Base-by-base conservation (phyloP, 495 filamentous ascomycete genomes). In the Aspergillus cavernicola region DNA sequence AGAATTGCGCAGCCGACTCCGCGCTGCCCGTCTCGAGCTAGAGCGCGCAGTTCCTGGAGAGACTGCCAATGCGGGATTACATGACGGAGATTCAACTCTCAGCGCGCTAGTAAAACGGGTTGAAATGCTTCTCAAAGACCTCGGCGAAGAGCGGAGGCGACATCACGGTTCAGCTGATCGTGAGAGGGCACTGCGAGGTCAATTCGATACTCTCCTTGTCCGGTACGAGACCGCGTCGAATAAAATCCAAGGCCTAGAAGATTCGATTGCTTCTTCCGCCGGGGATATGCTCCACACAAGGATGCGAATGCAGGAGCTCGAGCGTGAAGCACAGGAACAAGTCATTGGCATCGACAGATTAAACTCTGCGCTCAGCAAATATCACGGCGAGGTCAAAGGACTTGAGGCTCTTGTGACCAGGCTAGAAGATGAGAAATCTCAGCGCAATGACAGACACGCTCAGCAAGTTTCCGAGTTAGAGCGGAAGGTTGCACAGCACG, bases 1-100 rank as follows among this genome's bases (percentile, higher is more conserved):
- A 0, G 70, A 78, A 1, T 76, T 89, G 18, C 70, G 70, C 15
- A 31, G 60, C 13, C 66, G 73, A 19, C 83, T 89, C 65, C 80
- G 85, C n/a, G 57, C 76, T n/a, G 85, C 86, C 3, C 80, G 85
- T 4, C 70, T 89, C 1, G 78, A 85, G 22, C 73, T 89, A 6
- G 87, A 89, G 55, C 80, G 82, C 57, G 67, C 85, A 2, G 73
- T 83, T 0, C 87, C 86, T 0, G 86, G 85, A 4, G 86, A 89
- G 59, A 67, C 73, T 61, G 15, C 81, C 55, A 29, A 74, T 70
- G 45, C 71, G 50, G 29, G 76, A 49, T 40, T 76, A 13, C 47
- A 61, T n/a, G 53, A 72, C 35, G 73, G 69, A 2, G 65, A 60
- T 41, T 70, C 50, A 55, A 81, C 64, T 53, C 74, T 59, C 33